These are phyloP conservation scores for Exophiala spinifera DNA, from an alignment of 2,329 filamentous ascomycete genomes.

Conservation along the genomic window DNA sequence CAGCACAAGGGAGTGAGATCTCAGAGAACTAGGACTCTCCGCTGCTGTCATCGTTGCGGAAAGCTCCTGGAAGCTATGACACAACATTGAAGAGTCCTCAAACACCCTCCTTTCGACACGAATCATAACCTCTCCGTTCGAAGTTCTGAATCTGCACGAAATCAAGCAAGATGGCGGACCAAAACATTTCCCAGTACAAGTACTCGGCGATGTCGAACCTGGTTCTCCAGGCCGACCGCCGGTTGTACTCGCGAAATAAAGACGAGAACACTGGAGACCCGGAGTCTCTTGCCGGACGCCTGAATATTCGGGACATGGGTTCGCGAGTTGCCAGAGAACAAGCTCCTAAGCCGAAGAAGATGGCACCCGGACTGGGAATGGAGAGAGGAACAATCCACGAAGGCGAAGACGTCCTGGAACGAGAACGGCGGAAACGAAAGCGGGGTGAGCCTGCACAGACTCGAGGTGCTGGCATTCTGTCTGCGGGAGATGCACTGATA, in stretches of 20 bases:
- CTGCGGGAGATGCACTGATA: constrained; percentile 78
- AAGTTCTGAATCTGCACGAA: background rate
- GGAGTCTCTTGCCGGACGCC: constrained; percentile 89
- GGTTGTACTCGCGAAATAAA: constrained; percentile 85
- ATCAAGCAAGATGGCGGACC: constrained; percentile 61
- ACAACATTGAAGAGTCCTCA: background rate
- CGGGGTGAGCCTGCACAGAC: constrained; percentile 67
- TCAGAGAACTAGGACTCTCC: background rate
- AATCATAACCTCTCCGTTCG: background rate
- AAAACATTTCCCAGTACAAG: constrained; percentile 92
- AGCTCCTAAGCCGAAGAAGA: constrained; percentile 78
- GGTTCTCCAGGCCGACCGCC: constrained; percentile 98
- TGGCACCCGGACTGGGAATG: constrained; percentile 62
- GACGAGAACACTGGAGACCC: constrained; percentile 97
- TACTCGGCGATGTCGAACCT: constrained; percentile 99
- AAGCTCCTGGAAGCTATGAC: background rate
- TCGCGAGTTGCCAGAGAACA: constrained; percentile 74
- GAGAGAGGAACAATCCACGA: constrained; percentile 74
- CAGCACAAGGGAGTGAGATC: background rate
- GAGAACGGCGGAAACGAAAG: constrained; percentile 84
- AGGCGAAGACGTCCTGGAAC: constrained; percentile 76
- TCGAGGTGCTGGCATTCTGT: constrained; percentile 73
- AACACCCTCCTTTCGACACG: background rate
- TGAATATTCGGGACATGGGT: constrained; percentile 95
- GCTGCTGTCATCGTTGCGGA: background rate